Percentiles rank a stretch among this genome's conserved stretches.
Conservation (phyloP, 768 basidiomycete genomes). For the Tubosaeta sp. region DNA sequence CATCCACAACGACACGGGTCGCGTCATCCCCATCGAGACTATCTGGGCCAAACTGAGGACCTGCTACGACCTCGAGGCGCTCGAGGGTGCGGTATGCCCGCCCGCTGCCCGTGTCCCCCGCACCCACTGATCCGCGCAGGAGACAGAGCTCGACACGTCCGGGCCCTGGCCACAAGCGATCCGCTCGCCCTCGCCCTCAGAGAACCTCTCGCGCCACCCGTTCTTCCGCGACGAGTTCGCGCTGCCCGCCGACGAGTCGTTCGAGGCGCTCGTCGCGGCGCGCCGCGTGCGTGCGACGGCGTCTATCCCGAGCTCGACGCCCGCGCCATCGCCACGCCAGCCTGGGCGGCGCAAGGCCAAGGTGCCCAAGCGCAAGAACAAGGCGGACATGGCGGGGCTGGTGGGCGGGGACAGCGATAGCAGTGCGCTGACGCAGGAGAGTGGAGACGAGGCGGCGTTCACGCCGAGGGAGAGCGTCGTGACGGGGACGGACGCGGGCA, state of each 20-base stretch:
- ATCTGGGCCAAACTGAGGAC: slow-evolving; percentile 72
- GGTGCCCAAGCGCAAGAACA: slow-evolving; percentile 44
- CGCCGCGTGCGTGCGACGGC: slow-evolving; percentile 63
- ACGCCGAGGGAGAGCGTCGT: slow-evolving; percentile 64
- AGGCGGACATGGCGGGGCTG: slow-evolving; percentile 63
- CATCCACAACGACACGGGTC: slow-evolving; percentile 69
- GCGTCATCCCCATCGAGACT: slow-evolving; percentile 51
- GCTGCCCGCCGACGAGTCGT: slow-evolving; percentile 53
- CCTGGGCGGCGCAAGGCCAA: slow-evolving; percentile 37
- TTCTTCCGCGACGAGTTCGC: slow-evolving; percentile 70
- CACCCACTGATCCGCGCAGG: slow-evolving; percentile 22
- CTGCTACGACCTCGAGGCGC: slow-evolving; percentile 70
- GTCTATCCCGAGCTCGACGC: slow-evolving; percentile 50
- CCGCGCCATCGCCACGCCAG: slow-evolving; percentile 50
- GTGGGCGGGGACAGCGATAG: slow-evolving; percentile 81
- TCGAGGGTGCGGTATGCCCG: slow-evolving; percentile 56
- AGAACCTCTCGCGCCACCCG: slow-evolving; percentile 65
- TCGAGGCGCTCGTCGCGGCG: slow-evolving; percentile 55
- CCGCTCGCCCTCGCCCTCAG: slow-evolving; percentile 63
- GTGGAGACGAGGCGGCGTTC: slow-evolving; percentile 63
- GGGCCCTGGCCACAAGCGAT: slow-evolving; percentile 44
- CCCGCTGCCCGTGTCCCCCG: background rate
- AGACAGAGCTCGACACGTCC: slow-evolving; percentile 46
- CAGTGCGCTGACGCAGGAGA: slow-evolving; percentile 79
- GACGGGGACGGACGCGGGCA: slow-evolving; percentile 68